Percentiles rank a stretch among this genome's conserved stretches.
phyloP scores from a whole-genome alignment of 768 basidiomycete species.

The Lactarius akahatsu region DNA sequence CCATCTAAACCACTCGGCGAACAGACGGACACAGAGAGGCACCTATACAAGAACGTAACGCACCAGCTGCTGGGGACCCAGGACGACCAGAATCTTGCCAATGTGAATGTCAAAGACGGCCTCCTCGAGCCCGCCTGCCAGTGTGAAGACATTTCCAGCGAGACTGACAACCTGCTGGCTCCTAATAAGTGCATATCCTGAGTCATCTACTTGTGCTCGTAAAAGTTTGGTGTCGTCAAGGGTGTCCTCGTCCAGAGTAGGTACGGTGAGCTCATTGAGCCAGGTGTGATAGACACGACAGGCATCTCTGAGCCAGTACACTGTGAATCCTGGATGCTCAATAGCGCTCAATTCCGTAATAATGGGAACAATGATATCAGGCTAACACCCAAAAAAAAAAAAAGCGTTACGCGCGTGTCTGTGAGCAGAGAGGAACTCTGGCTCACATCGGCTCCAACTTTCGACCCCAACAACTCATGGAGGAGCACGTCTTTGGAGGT shows the following conservation, averaged over 20 bases:
- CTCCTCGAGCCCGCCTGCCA: constrained; percentile 17
- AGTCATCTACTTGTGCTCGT: constrained; percentile 18
- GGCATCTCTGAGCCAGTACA: constrained; percentile 19
- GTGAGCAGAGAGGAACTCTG: too few relatives aligned
- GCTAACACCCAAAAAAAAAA: not conserved
- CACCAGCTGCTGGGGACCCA: constrained; percentile 21
- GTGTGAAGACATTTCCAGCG: constrained; percentile 22
- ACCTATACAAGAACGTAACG: not conserved
- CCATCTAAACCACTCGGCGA: constrained; percentile 4
- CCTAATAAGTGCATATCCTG: constrained; percentile 13
- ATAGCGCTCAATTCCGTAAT: not conserved
- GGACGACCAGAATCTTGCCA: not conserved
- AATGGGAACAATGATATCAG: constrained; percentile 6
- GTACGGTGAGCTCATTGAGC: constrained; percentile 12
- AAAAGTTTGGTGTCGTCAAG: constrained; percentile 3
- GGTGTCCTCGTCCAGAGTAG: not conserved
- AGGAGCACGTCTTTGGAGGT: constrained; percentile 2
- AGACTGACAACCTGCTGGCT: constrained; percentile 22
- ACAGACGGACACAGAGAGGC: not conserved
- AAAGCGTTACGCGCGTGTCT: too few relatives aligned
- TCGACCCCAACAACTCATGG: too few relatives aligned
- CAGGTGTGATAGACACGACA: constrained; percentile 20
- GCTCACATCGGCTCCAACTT: too few relatives aligned
- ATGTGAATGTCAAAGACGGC: constrained; percentile 15
- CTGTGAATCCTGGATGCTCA: constrained; percentile 2